Base-by-base conservation (phyloP, 371 early-diverging fungal genomes). In the Rhizopus delemar region DNA sequence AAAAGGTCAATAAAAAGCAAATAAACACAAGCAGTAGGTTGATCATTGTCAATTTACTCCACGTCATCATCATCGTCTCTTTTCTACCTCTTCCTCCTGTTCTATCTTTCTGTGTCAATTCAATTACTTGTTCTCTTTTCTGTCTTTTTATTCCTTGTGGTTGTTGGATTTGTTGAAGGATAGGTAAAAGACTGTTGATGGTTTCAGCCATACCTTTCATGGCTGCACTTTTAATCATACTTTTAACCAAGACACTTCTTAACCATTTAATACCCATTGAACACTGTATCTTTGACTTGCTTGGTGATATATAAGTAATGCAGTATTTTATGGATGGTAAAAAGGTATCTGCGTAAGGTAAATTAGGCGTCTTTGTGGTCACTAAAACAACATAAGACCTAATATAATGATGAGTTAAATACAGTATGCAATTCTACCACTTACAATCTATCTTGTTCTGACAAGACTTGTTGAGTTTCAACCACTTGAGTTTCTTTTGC, bases 331-430 rank as follows among this genome's bases (percentile, higher is more conserved):
- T 62, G 11, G 66, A 57, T 0, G 86, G 84, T 5, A 78, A 57
- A 57, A 85, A 85, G 0, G 82, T 78, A 62, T 85, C 86, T 8
- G 81, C 80, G 59, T 83, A 85, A 2, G 83, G 82, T 61, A 85
- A 46, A 45, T 59, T 56, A 3, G 77, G 73, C 7, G 80, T 74
- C 41, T 80, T 60, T 50, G 84, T 71, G 28, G 68, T 56, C 48
- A 71, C 58, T 15, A 69, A 15, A 46, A 78, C 68, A 5, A 68
- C 64, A 59, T 80, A 80, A 29, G 65, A 60, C 33, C 66, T 74
- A 66, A 31, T 57, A 51, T 41, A 13, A 31, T 4, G 13, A 54
- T 43, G 28, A 22, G 22, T 22, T 22, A 22, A 22, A 22, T 22
- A 22, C 22, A 22, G 2, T 22, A 22, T 22, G 22, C 22, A 22